Evolutionary conservation across 1,139 yeast species (phyloP), one percentile per base, ranked within the genome.

Genomic region (Hyphopichia pseudoburtonii): DNA sequence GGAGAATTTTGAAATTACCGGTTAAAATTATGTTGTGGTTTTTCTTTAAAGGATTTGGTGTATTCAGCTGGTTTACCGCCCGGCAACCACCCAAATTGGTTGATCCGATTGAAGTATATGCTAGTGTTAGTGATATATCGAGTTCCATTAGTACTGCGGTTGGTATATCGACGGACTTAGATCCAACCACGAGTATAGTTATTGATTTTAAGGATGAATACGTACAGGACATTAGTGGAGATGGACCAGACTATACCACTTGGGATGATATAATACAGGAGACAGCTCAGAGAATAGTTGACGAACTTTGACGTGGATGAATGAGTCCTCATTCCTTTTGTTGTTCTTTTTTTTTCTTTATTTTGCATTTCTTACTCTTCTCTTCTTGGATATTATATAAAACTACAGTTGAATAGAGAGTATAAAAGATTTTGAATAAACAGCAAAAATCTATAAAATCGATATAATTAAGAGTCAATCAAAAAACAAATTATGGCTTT

Each of bases 1-100:
- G 82, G 45, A 64, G 90, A 39, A 65, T 84, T 3, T 59, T 84
- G 29, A 67, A 73, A 47, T 64, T 74, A 11, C 90, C 90, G 0
- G 64, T 80, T 1, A 62, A 60, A 51, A 52, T 83, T 10, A 43
- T 81, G 23, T 39, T 83, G n/a, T 82, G 88, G 89, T 56, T 80
- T 0, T 34, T 79, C 5, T 57, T 76, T 39, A 74, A 74, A 50
- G 50, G 75, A 10, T 60, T 80, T 41, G 57, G 77, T 1, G 48
- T 78, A 2, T 64, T 73, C 33, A 41, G 44, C 28, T 62, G 64
- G 64, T 33, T 57, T 21, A 18, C 22, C n/a, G 17, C 11, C 10
- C 28, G 23, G 11, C 23, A 21, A 21, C 23, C 23, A 21, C 23
- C 7, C 9, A 23, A 24, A 15, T n/a, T n/a, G n/a, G n/a, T n/a